These are phyloP conservation scores for Pleurotus djamor DNA, from an alignment of 768 basidiomycete species.

Conservation along the genomic window DNA sequence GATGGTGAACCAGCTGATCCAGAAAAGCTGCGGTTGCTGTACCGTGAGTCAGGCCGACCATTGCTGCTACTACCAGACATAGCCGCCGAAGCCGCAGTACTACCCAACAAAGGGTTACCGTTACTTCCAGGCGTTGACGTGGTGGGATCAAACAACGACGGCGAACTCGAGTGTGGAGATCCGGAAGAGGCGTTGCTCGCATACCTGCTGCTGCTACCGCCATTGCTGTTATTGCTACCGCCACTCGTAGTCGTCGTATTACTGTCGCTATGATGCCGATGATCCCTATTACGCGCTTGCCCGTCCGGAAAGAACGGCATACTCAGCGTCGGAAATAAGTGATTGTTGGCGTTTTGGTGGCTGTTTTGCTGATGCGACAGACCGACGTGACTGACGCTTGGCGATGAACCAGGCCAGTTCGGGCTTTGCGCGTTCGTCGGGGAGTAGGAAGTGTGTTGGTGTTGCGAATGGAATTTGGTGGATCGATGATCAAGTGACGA, in stretches of 20 bases:
- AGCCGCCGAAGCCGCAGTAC: not conserved
- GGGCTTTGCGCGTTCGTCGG: conserved; percentile 9
- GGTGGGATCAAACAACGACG: conserved; percentile 23
- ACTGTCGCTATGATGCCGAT: too few relatives aligned
- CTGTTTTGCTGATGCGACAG: not conserved
- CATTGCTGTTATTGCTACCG: not conserved
- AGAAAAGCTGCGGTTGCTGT: conserved; percentile 1
- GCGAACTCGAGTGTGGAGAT: conserved; percentile 21
- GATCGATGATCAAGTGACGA: conserved; percentile 3
- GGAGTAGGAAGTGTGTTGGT: conserved; percentile 12
- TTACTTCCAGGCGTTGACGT: not conserved
- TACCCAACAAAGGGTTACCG: not conserved
- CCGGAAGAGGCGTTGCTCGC: conserved; percentile 28
- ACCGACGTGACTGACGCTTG: conserved; percentile 1
- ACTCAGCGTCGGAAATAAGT: conserved; percentile 49
- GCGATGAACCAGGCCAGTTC: conserved; percentile 3
- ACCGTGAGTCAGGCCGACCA: conserved; percentile 3
- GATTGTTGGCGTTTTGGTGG: conserved; percentile 17
- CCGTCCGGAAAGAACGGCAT: conserved; percentile 54
- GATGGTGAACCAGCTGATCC: not conserved
- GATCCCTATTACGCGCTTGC: conserved; percentile 18
- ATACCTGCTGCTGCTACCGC: conserved; percentile 8
- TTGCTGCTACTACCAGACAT: not conserved
- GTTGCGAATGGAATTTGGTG: not conserved
- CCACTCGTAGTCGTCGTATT: too few relatives aligned